Conservation (phyloP, 257 asterid genomes). For the Anisodus tanguticus region DNA sequence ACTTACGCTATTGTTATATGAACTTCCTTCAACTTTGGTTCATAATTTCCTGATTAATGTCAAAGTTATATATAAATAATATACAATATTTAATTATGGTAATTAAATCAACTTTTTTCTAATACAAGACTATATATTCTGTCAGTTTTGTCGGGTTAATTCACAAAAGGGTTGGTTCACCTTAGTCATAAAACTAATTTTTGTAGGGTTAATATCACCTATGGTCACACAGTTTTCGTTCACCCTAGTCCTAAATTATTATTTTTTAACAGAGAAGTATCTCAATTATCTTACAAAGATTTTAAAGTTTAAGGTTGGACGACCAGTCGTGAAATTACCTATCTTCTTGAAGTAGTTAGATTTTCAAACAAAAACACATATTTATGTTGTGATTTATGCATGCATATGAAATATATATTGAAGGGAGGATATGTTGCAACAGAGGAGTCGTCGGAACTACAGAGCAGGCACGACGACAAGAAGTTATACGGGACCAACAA, state of each 20-base stretch:
- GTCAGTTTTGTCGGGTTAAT: too few relatives aligned
- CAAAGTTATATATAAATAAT: too few relatives aligned
- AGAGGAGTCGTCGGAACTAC: not conserved
- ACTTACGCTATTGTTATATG: too few relatives aligned
- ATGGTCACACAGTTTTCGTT: not conserved
- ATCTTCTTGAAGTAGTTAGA: not conserved
- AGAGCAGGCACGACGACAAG: not conserved
- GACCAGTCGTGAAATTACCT: not conserved
- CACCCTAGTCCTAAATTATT: not conserved
- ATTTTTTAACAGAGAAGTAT: not conserved
- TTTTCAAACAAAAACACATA: not conserved
- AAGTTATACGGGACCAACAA: not conserved
- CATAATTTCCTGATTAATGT: too few relatives aligned
- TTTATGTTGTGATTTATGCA: not conserved
- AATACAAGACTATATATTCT: too few relatives aligned
- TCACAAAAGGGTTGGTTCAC: too few relatives aligned
- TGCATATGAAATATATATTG: not conserved
- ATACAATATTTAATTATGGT: too few relatives aligned
- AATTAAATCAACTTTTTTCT: too few relatives aligned
- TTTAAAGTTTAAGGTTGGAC: not conserved
- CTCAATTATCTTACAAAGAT: too few relatives aligned
- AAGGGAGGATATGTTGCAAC: constrained; percentile 29
- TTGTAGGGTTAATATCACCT: not conserved
- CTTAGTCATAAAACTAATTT: too few relatives aligned
- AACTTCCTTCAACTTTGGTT: too few relatives aligned